Evolutionary conservation across 2,329 filamentous ascomycete genomes (phyloP).

Genomic region (Fusarium nodosum): DNA sequence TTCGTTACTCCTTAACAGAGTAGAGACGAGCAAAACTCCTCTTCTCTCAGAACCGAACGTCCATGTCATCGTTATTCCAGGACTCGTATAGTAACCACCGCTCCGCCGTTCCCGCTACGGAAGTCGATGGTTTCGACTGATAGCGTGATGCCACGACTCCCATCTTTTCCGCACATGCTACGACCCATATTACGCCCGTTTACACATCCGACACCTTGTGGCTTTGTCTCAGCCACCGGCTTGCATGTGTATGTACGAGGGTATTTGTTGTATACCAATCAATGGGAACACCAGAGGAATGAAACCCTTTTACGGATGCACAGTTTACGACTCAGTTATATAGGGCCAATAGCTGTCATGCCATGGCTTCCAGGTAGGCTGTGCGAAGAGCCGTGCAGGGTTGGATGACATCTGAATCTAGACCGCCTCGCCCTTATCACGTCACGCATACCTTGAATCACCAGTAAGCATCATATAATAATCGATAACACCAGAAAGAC

Average conservation of each 20-base stretch:
- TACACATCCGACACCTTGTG: constrained; percentile 7
- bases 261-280: constrained; percentile 11
- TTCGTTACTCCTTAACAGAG: not conserved
- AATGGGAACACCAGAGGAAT: constrained; percentile 6
- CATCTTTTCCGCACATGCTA: constrained; percentile 9
- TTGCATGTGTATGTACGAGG: constrained; percentile 8
- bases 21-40: not conserved
- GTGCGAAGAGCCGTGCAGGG: constrained; percentile 13
- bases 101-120: constrained; percentile 2
- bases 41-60: not conserved
- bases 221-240: constrained; percentile 16
- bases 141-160: constrained; percentile 23
- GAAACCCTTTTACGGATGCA: not conserved
- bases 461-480: not conserved
- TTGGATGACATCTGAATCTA: constrained; percentile 22
- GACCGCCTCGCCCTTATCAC: constrained; percentile 16
- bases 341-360: constrained; percentile 2
- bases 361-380: constrained; percentile 1
- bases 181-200: not conserved
- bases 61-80: not conserved
- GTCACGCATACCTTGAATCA: constrained; percentile 2
- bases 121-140: not conserved
- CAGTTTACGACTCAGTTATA: not conserved
- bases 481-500: not conserved
- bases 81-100: not conserved